Evolutionary conservation across 352 stramenopile genomes (phyloP).

Genomic region (Peronosclerospora sorghi): DNA sequence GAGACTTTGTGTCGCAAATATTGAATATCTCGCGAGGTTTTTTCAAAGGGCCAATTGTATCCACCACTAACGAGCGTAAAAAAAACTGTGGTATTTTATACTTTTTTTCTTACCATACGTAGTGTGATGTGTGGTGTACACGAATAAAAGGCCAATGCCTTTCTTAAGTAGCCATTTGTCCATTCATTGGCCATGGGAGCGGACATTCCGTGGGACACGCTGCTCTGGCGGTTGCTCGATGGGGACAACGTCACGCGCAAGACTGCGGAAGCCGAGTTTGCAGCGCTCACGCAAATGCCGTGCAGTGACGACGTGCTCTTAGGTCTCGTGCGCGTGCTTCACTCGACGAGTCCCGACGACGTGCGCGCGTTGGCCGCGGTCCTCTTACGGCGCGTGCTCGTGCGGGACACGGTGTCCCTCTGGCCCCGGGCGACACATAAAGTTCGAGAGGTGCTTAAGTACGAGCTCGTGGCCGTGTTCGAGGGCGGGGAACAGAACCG

Average conservation of each 20-base stretch:
- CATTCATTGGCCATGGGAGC: too few species aligned
- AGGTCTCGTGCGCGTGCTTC: constrained; percentile 42
- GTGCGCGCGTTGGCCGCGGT: constrained; percentile 64
- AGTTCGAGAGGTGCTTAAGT: constrained; percentile 42
- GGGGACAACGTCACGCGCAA: constrained; percentile 68
- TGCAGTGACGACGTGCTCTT: constrained; percentile 45
- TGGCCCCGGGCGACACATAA: constrained; percentile 47
- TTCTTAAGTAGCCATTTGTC: too few species aligned
- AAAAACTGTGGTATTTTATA: too few species aligned
- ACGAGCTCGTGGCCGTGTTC: constrained; percentile 51
- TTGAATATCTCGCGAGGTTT: too few species aligned
- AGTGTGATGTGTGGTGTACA: too few species aligned
- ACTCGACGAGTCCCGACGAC: constrained; percentile 48
- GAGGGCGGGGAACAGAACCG: too few species aligned
- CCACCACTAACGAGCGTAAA: too few species aligned
- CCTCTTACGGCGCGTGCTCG: constrained; percentile 59
- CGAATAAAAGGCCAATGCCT: too few species aligned
- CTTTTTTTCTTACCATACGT: too few species aligned
- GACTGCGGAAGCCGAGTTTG: constrained; percentile 48
- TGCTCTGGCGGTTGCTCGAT: constrained; percentile 63
- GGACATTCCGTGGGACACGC: too few species aligned
- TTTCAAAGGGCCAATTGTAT: too few species aligned
- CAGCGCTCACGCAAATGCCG: constrained; percentile 39
- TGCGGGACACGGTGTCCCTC: constrained; percentile 67
- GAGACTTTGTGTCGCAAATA: too few species aligned